Percentiles rank a stretch among this genome's conserved stretches.
phyloP scores from a whole-genome alignment of 2,329 filamentous ascomycete species.

The Sporothrix dimorphospora region DNA sequence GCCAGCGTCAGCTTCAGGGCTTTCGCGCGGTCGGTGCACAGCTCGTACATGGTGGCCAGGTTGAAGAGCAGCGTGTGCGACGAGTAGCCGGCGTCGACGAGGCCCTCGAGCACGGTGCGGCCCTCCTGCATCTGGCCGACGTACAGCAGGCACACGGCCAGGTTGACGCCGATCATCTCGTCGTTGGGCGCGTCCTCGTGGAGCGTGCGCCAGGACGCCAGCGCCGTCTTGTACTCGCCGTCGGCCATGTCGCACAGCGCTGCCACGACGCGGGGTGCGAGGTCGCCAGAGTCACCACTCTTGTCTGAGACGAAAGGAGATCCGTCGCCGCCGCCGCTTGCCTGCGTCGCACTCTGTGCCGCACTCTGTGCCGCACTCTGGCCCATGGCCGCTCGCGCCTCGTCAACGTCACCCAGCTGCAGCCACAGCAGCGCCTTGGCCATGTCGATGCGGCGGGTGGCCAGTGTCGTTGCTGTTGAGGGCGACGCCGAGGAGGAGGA shows the following conservation, averaged over 20 bases:
- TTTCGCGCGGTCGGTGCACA: slow-evolving; percentile 78
- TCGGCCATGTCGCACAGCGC: slow-evolving; percentile 80
- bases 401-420: slow-evolving; percentile 74
- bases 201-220: slow-evolving; percentile 62
- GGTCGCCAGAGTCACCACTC: slow-evolving; percentile 42
- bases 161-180: slow-evolving; percentile 78
- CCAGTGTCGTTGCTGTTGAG: slow-evolving; percentile 31
- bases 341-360: neutral
- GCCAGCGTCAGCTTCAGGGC: slow-evolving; percentile 72
- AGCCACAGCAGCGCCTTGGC: slow-evolving; percentile 72
- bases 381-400: slow-evolving; percentile 62
- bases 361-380: neutral
- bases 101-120: slow-evolving; percentile 64
- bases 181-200: slow-evolving; percentile 49
- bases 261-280: slow-evolving; percentile 55
- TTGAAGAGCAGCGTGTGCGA: slow-evolving; percentile 89
- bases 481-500: neutral
- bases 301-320: neutral
- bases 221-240: slow-evolving; percentile 68
- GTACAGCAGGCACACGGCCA: slow-evolving; percentile 83
- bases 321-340: neutral
- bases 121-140: slow-evolving; percentile 75
- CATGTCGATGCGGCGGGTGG: slow-evolving; percentile 45
- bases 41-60: slow-evolving; percentile 85
- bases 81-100: slow-evolving; percentile 64